Conservation (phyloP, 2,329 filamentous ascomycete species). For the Whalleya microplaca region DNA sequence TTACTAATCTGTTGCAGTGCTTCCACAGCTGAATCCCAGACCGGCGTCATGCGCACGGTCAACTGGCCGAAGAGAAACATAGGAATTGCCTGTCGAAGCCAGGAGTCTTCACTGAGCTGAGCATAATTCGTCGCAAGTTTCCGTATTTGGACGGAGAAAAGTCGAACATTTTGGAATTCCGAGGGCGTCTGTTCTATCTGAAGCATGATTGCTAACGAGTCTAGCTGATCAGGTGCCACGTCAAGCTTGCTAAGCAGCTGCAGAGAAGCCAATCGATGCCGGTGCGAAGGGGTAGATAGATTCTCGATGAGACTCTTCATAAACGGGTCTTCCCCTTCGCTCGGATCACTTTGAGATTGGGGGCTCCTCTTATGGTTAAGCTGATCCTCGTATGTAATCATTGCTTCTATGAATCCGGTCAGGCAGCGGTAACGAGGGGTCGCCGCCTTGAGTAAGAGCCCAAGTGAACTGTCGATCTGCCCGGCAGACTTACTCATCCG, state of each 20-base stretch:
- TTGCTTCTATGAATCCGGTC: conserved; percentile 67
- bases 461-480: conserved; percentile 62
- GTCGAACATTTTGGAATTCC: conserved; percentile 74
- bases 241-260: conserved; percentile 70
- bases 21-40: conserved; percentile 83
- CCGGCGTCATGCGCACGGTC: conserved; percentile 79
- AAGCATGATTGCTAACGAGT: conserved; percentile 67
- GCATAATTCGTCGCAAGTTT: conserved; percentile 71
- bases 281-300: conserved; percentile 74
- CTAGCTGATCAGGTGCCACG: conserved; percentile 50
- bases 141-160: conserved; percentile 83
- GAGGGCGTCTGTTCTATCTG: conserved; percentile 80
- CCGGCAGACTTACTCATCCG: conserved; percentile 64
- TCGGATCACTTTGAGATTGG: conserved; percentile 41
- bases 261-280: conserved; percentile 73
- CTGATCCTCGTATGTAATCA: conserved; percentile 57
- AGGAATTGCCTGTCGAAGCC: conserved; percentile 74
- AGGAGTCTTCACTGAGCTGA: conserved; percentile 59
- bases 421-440: conserved; percentile 68
- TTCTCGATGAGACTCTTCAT: conserved; percentile 70
- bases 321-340: conserved; percentile 62
- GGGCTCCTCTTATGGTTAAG: conserved; percentile 30
- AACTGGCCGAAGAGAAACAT: conserved; percentile 87
- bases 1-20: conserved; percentile 77
- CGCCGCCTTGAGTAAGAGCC: conserved; percentile 66